These are phyloP conservation scores for Hemisphaericaspora nanyangensis DNA, from an alignment of 805 yeast genomes.

Conservation along the genomic window DNA sequence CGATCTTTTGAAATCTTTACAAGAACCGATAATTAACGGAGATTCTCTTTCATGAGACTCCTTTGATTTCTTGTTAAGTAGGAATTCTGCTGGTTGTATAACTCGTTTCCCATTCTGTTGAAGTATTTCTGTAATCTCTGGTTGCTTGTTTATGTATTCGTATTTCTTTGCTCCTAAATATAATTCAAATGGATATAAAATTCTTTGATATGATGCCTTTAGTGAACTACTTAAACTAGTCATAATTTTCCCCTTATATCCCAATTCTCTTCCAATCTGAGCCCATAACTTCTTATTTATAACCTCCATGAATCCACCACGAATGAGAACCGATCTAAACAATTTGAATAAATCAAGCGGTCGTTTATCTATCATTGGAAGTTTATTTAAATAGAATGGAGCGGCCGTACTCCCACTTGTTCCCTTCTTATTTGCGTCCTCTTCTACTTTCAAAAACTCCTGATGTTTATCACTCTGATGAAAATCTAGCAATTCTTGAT, in stretches of 20 bases:
- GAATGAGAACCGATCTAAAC: conserved; percentile 50
- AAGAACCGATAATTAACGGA: conserved; percentile 46
- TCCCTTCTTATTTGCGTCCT: background rate
- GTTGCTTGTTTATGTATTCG: background rate
- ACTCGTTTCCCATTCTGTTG: background rate
- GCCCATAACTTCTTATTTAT: conserved; percentile 72
- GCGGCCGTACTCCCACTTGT: conserved; percentile 6
- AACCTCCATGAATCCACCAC: conserved; percentile 70
- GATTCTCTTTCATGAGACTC: background rate
- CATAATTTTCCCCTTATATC: conserved; percentile 68
- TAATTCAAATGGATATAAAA: conserved; percentile 30
- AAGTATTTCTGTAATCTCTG: conserved; percentile 1
- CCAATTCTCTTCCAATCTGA: conserved; percentile 76
- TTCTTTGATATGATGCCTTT: conserved; percentile 52
- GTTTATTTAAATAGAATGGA: conserved; percentile 28
- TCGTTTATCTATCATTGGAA: conserved; percentile 66
- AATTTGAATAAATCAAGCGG: conserved; percentile 62
- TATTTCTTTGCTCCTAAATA: conserved; percentile 5
- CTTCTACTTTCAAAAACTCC: conserved; percentile 5
- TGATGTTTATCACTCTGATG: conserved; percentile 20
- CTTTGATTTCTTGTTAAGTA: background rate
- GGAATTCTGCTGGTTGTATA: background rate
- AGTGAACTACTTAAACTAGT: conserved; percentile 67
- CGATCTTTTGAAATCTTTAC: conserved; percentile 43
- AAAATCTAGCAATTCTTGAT: conserved; percentile 41